These are phyloP conservation scores for Macroventuria anomochaeta DNA, from an alignment of 2,329 filamentous ascomycete genomes.

Conservation along the genomic window DNA sequence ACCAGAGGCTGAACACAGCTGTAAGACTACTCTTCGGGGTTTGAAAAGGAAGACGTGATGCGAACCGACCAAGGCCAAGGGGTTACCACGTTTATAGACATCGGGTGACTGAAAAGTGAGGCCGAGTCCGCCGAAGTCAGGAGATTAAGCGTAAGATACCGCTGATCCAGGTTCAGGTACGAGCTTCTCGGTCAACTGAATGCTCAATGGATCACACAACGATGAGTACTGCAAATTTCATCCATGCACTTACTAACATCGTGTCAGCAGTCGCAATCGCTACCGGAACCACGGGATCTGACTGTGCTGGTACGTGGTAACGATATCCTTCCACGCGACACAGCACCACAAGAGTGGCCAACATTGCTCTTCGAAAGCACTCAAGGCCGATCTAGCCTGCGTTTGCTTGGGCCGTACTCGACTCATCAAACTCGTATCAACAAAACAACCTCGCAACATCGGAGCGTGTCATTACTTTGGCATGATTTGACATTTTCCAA, in stretches of 20 bases:
- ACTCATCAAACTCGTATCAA: not conserved
- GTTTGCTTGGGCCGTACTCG: not conserved
- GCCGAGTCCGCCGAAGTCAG: constrained; percentile 15
- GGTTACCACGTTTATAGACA: not conserved
- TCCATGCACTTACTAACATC: constrained; percentile 3
- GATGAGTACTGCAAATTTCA: constrained; percentile 2
- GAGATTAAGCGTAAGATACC: not conserved
- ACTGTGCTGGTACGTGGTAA: not conserved
- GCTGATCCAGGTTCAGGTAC: constrained; percentile 3
- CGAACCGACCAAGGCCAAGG: not conserved
- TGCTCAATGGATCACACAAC: constrained; percentile 3
- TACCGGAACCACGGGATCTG: not conserved
- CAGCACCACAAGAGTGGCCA: not conserved
- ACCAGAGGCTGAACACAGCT: not conserved
- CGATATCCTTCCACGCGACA: not conserved
- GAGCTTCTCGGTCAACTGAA: constrained; percentile 7
- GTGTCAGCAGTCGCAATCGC: not conserved
- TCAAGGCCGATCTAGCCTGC: not conserved
- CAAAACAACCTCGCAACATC: not conserved
- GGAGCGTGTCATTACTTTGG: not conserved
- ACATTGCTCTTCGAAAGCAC: not conserved
- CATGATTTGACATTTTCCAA: not conserved
- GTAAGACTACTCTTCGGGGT: not conserved
- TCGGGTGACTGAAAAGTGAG: not conserved
- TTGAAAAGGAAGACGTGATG: not conserved